A percentile compares a stretch with the other conserved stretches of the same genome.
Conservation (phyloP, 768 basidiomycete genomes). For the Rhodosporidiobolus odoratus region DNA sequence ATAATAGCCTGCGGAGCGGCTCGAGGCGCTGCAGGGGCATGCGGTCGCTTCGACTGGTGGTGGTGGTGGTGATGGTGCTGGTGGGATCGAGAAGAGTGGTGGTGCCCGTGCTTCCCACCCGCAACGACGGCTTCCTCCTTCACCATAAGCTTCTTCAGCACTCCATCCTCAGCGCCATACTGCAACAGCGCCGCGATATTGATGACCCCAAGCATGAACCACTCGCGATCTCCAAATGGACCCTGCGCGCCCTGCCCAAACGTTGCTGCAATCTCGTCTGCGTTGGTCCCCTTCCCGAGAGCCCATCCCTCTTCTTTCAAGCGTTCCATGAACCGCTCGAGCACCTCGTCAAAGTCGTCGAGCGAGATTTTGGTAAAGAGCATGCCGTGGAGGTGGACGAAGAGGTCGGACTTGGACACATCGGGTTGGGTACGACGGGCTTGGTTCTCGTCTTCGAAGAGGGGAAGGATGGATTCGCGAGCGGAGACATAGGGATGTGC, state of each 20-base stretch:
- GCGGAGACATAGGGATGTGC: constrained; percentile 80
- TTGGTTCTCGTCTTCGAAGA: constrained; percentile 78
- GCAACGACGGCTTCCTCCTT: not conserved
- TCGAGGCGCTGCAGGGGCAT: not conserved
- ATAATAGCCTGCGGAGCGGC: constrained; percentile 35
- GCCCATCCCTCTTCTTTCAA: constrained; percentile 30
- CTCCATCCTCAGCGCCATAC: constrained; percentile 70
- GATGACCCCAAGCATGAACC: constrained; percentile 92
- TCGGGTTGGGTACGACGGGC: constrained; percentile 70
- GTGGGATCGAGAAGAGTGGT: not conserved
- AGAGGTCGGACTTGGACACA: constrained; percentile 64
- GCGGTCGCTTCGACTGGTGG: not conserved
- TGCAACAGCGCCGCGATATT: constrained; percentile 79
- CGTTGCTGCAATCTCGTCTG: not conserved
- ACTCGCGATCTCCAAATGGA: constrained; percentile 56
- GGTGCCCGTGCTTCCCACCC: not conserved
- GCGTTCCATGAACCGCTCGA: constrained; percentile 76
- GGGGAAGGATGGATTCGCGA: constrained; percentile 76
- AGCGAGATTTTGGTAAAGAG: constrained; percentile 91
- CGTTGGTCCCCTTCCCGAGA: not conserved
- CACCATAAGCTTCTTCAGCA: constrained; percentile 55
- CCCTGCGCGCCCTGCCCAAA: constrained; percentile 51
- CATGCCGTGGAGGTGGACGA: constrained; percentile 92
- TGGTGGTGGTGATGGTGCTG: not conserved
- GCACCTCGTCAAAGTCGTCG: constrained; percentile 76